Percentiles rank a stretch among this genome's conserved stretches.
Conservation (phyloP, 2,329 filamentous ascomycete genomes). For the Fusarium brevicatenulatum region DNA sequence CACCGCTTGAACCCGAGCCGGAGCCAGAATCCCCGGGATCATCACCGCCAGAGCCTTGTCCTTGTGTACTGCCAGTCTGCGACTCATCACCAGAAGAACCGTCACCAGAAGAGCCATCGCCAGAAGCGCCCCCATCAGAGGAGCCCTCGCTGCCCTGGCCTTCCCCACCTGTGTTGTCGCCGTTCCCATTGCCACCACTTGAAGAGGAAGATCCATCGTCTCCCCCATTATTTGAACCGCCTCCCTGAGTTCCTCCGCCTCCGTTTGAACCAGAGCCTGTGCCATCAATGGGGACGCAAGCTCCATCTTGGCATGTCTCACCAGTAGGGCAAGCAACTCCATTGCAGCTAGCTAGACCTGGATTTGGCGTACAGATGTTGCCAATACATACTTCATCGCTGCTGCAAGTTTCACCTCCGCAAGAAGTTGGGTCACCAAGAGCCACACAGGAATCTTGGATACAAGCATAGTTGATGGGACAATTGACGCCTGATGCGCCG, state of each 20-base stretch:
- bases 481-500: conserved; percentile 2
- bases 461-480: conserved; percentile 25
- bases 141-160: neutral
- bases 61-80: conserved; percentile 5
- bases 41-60: neutral
- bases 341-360: neutral
- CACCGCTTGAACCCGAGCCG: neutral
- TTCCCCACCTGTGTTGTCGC: neutral
- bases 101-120: neutral
- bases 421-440: conserved; percentile 9
- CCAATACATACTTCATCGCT: conserved; percentile 24
- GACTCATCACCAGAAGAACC: neutral
- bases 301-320: conserved; percentile 23
- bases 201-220: neutral
- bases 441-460: conserved; percentile 22
- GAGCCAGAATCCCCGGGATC: neutral
- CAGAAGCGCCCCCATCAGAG: neutral
- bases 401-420: conserved; percentile 5
- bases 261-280: neutral
- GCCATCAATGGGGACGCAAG: neutral
- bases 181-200: neutral
- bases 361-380: conserved; percentile 17
- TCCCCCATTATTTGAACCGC: neutral
- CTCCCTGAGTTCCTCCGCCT: neutral
- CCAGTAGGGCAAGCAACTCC: conserved; percentile 1